Evolutionary conservation across 1,284 basidiomycete genomes (phyloP), one percentile per base, ranked within the genome.

Genomic region (Austropuccinia psidii): DNA sequence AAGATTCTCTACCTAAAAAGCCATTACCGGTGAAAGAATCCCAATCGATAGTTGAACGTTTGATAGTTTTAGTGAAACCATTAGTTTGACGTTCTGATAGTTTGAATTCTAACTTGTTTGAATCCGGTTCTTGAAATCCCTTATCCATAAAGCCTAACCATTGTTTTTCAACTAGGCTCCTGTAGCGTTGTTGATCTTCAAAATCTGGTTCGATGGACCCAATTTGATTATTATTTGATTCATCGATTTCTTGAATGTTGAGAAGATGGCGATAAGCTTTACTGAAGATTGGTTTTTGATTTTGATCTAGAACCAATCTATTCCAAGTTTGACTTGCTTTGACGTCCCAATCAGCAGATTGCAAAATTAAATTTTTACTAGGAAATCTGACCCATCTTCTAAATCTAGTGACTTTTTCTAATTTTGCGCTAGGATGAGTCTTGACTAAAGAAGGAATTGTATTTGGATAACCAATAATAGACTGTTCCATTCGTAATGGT

Each of bases 211-310:
- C 76, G 8, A 69, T n/a, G n/a, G n/a, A n/a, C n/a, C n/a, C 64
- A 5, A 24, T 6, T 6, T 31, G 19, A 29, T 57, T 17, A 33
- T 77, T 76, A 39, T 75, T 75, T 21, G 52, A 57, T 27, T 76
- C 81, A 33, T 47, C 41, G 78, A 76, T 80, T 79, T 60, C 79
- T 7, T 81, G 79, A 17, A 83, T 77, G 62, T 80, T 81, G 78
- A 83, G 81, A 29, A 83, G 73, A 76, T 83, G 83, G 73, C 81
- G 82, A 76, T 83, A 83, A 43, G 80, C 79, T 17, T 79, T 76
- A 11, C 80, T 76, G 55, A 76, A 79, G 19, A 76, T 68, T 52
- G 54, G 41, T 66, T 41, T 67, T 57, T 24, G 21, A 33, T 69
- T 11, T 31, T 21, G 6, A 15, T 19, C 11, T 76, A 75, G 29